phyloP scores from a whole-genome alignment of 2,329 filamentous ascomycete species.

The Aspergillus flavus region DNA sequence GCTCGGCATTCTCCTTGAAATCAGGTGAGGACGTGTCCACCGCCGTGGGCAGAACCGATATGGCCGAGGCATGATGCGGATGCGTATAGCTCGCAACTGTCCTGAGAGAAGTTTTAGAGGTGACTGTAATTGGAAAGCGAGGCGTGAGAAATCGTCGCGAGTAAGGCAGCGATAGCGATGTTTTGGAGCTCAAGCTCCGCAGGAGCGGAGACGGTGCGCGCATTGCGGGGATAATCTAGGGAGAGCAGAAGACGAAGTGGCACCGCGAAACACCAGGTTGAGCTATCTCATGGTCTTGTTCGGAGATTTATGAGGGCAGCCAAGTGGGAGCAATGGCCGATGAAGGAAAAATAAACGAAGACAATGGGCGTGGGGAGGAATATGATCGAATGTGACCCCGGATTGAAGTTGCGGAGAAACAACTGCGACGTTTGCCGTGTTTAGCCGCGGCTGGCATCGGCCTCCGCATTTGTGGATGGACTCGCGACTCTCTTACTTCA shows the following conservation, averaged over 20 bases:
- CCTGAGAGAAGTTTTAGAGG: constrained; percentile 29
- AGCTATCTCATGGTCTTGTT: constrained; percentile 7
- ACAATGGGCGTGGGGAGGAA: constrained; percentile 12
- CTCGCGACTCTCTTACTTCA: background rate
- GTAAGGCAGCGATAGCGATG: constrained; percentile 22
- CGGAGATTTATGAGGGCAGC: background rate
- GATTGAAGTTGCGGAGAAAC: constrained; percentile 28
- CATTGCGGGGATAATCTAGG: constrained; percentile 35
- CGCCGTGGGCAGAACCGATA: constrained; percentile 75
- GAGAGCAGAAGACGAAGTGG: constrained; percentile 9
- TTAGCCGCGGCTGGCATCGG: constrained; percentile 40
- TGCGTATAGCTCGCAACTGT: constrained; percentile 75
- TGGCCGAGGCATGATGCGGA: constrained; percentile 76
- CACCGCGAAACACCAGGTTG: background rate
- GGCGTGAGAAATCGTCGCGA: constrained; percentile 25
- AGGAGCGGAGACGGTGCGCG: constrained; percentile 42
- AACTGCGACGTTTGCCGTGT: constrained; percentile 49
- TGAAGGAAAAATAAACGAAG: background rate
- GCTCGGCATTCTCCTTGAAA: constrained; percentile 76
- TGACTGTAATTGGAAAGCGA: constrained; percentile 10
- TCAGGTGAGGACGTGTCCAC: constrained; percentile 77
- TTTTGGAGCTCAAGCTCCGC: constrained; percentile 38
- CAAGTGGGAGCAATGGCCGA: background rate
- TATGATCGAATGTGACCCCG: constrained; percentile 4
- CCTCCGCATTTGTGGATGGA: constrained; percentile 8